Base-by-base conservation (phyloP, 2,329 filamentous ascomycete species). In the Ascochyta pisi region DNA sequence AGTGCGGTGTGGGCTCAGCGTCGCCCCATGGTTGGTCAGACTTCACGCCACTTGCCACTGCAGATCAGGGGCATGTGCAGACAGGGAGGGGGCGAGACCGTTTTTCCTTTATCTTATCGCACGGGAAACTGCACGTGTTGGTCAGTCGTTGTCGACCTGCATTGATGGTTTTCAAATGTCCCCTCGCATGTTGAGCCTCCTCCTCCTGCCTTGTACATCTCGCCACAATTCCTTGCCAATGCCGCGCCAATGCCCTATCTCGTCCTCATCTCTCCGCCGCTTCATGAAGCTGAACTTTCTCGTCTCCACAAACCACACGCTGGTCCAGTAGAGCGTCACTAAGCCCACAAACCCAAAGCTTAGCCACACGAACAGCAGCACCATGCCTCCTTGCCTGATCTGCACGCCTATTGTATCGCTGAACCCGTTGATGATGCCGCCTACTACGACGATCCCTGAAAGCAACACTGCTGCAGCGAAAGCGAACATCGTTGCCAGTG, bases 221-320 rank as follows among this genome's bases (percentile, higher is more conserved):
- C 41, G 58, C 57, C 50, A 55, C 13, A 68, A 16, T 16, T 69
- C 66, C 9, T 23, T 51, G 3, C 54, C 34, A 12, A 64, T 54
- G 0, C 57, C 59, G n/a, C 48, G 62, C 68, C 68, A 69, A 31
- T 64, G 56, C n/a, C 64, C 68, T 3, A 61, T 44, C 56, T 69
- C 63, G 4, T 62, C 59, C 8, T 62, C 58, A 15, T 55, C 57
- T 22, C 68, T 60, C 38, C 19, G 40, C 16, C 62, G 60, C 46
- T 45, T 62, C 0, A 58, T 51, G 46, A 67, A 61, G 13, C 59
- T 57, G 41, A 43, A 61, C 24, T 38, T 55, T 38, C 67, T 57
- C 12, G 63, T 58, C 59, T 70, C 67, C 15, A 71, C 66, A 53
- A 70, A 70, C 68, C 67, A 71, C 10, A 69, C 57, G 6, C 50